phyloP scores from a whole-genome alignment of 2,329 filamentous ascomycete genomes.

The Alternaria novae-zelandiae region DNA sequence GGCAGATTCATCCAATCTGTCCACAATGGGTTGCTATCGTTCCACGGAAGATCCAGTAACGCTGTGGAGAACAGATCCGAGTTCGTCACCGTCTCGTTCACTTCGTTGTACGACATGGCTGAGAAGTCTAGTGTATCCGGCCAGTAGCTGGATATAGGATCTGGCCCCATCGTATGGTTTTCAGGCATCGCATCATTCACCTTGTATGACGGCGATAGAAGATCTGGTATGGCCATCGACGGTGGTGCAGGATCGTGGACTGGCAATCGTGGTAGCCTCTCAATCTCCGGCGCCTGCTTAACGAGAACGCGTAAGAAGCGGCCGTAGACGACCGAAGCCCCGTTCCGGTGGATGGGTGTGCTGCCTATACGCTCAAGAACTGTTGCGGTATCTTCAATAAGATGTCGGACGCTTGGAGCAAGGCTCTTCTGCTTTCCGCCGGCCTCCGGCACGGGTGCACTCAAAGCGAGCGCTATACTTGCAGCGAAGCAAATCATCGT shows the following conservation, averaged over 20 bases:
- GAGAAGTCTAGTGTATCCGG: conserved; percentile 63
- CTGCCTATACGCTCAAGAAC: conserved; percentile 73
- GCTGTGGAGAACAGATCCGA: conserved; percentile 65
- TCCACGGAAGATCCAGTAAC: conserved; percentile 63
- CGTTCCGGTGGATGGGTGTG: conserved; percentile 69
- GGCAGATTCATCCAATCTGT: conserved; percentile 45
- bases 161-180: conserved; percentile 9
- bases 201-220: conserved; percentile 8
- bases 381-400: conserved; percentile 69
- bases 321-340: conserved; percentile 67
- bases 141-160: conserved; percentile 29
- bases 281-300: conserved; percentile 35
- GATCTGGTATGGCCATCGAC: conserved; percentile 15
- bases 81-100: conserved; percentile 69
- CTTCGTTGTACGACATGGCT: conserved; percentile 73
- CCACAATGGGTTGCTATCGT: conserved; percentile 55
- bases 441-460: conserved; percentile 32
- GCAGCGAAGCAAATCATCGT: conserved; percentile 78
- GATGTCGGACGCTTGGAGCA: conserved; percentile 42
- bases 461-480: conserved; percentile 58
- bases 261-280: neutral
- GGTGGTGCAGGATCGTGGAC: conserved; percentile 9
- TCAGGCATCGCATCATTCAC: conserved; percentile 8
- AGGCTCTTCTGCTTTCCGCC: conserved; percentile 33
- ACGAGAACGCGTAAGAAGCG: conserved; percentile 59